These are phyloP conservation scores for Blastomyces silverae DNA, from an alignment of 2,329 filamentous ascomycete species.

Conservation along the genomic window DNA sequence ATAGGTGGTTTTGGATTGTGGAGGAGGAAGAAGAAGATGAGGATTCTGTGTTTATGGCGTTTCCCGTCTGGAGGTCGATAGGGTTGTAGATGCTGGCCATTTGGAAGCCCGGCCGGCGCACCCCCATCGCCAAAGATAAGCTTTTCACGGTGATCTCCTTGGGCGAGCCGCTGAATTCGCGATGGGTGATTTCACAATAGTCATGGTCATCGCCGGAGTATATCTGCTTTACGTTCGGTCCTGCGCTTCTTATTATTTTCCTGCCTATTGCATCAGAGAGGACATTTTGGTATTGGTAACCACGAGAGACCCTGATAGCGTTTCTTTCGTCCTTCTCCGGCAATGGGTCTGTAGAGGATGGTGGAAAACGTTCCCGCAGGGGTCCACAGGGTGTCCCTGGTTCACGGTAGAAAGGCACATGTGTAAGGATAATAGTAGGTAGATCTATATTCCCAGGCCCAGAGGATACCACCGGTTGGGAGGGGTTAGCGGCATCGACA, in stretches of 20 bases:
- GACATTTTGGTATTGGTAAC: slow-evolving; percentile 97
- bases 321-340: slow-evolving; percentile 61
- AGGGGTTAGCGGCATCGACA: slow-evolving; percentile 51
- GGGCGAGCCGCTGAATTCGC: slow-evolving; percentile 54
- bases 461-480: slow-evolving; percentile 19
- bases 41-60: slow-evolving; percentile 24
- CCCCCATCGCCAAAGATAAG: slow-evolving; percentile 93
- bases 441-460: slow-evolving; percentile 48
- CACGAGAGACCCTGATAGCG: slow-evolving; percentile 66
- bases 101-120: slow-evolving; percentile 77
- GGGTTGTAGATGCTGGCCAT: slow-evolving; percentile 92
- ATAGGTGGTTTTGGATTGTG: slow-evolving; percentile 83
- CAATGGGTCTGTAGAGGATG: slow-evolving; percentile 54
- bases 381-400: slow-evolving; percentile 83
- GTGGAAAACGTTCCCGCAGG: slow-evolving; percentile 74
- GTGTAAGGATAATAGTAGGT: slow-evolving; percentile 81
- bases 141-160: slow-evolving; percentile 93
- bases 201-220: slow-evolving; percentile 98
- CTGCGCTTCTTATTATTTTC: slow-evolving; percentile 67
- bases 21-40: slow-evolving; percentile 22
- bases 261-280: slow-evolving; percentile 69
- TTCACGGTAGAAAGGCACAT: slow-evolving; percentile 80
- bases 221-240: slow-evolving; percentile 67
- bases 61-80: slow-evolving; percentile 51
- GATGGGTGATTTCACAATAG: slow-evolving; percentile 86